phyloP scores from a whole-genome alignment of 2,329 filamentous ascomycete genomes.

The Fusarium solani-melongenae region DNA sequence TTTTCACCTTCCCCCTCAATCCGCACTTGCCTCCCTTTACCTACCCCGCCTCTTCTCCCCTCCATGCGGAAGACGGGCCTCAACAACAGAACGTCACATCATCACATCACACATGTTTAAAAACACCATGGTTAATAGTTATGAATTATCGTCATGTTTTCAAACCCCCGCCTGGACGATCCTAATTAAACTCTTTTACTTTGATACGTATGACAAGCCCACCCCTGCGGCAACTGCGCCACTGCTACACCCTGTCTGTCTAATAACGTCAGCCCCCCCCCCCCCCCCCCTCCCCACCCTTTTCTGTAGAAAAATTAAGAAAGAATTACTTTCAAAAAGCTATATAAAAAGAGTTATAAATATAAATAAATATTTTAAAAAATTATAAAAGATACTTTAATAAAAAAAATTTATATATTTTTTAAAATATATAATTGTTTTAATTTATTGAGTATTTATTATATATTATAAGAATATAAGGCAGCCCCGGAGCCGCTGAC shows the following conservation, averaged over 20 bases:
- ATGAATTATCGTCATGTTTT: not conserved
- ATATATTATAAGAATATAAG: no score
- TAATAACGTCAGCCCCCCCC: no score
- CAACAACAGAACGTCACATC: not conserved
- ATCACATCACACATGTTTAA: not conserved
- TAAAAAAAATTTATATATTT: no score
- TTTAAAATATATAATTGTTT: no score
- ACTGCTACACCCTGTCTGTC: not conserved
- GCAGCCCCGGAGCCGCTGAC: no score
- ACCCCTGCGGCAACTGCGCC: not conserved
- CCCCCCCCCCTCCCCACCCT: no score
- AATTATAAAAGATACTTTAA: no score
- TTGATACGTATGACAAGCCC: not conserved
- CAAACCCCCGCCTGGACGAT: not conserved
- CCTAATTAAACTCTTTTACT: not conserved
- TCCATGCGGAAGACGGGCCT: not conserved
- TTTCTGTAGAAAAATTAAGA: no score
- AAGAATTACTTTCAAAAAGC: no score
- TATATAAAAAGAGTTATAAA: no score
- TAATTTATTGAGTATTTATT: no score
- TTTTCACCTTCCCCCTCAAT: not conserved
- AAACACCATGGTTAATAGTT: not conserved
- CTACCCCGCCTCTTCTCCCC: not conserved
- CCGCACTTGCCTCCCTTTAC: not conserved
- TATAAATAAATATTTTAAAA: no score